phyloP scores from a whole-genome alignment of 23 red algal genomes.

The Gracilaria domingensis region DNA sequence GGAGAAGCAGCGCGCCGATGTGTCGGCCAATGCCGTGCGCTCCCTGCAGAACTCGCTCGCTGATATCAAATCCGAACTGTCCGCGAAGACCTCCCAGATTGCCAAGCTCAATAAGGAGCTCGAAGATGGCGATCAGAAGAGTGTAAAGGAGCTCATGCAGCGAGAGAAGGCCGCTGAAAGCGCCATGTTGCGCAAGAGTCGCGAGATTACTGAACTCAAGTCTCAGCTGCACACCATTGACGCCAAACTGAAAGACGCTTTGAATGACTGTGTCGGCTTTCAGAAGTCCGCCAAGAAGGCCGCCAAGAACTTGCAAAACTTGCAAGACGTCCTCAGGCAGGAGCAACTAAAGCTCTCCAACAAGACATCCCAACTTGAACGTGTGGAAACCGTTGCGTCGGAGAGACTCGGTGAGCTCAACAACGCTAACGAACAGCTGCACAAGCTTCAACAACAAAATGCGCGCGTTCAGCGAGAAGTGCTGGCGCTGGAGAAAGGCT shows the following conservation, averaged over 20 bases:
- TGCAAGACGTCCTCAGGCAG: slow-evolving; percentile 31
- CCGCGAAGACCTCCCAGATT: slow-evolving; percentile 34
- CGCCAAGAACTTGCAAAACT: slow-evolving; percentile 27
- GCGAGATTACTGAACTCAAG: slow-evolving; percentile 58
- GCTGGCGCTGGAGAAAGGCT: slow-evolving; percentile 45
- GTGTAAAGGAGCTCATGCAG: slow-evolving; percentile 58
- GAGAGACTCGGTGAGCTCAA: slow-evolving; percentile 25
- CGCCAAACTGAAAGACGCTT: slow-evolving; percentile 22
- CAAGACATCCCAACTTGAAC: slow-evolving; percentile 3
- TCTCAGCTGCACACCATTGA: slow-evolving; percentile 20
- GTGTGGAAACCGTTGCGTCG: slow-evolving; percentile 16
- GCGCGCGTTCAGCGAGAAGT: slow-evolving; percentile 49
- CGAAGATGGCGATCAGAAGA: slow-evolving; percentile 60
- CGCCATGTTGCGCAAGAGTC: slow-evolving; percentile 58
- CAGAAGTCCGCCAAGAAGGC: slow-evolving; percentile 43
- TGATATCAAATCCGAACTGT: slow-evolving; percentile 24
- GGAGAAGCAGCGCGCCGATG: slow-evolving; percentile 25
- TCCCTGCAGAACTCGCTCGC: slow-evolving; percentile 33
- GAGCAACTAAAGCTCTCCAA: slow-evolving; percentile 8
- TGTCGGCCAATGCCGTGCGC: slow-evolving; percentile 40
- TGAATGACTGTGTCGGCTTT: slow-evolving; percentile 51
- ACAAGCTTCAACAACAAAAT: slow-evolving; percentile 32
- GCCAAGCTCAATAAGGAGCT: slow-evolving; percentile 59
- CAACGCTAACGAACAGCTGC: neutral
- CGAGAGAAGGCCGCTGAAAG: slow-evolving; percentile 69